phyloP scores from a whole-genome alignment of 2,329 filamentous ascomycete genomes.

The Proliferodiscus dingleyae region DNA sequence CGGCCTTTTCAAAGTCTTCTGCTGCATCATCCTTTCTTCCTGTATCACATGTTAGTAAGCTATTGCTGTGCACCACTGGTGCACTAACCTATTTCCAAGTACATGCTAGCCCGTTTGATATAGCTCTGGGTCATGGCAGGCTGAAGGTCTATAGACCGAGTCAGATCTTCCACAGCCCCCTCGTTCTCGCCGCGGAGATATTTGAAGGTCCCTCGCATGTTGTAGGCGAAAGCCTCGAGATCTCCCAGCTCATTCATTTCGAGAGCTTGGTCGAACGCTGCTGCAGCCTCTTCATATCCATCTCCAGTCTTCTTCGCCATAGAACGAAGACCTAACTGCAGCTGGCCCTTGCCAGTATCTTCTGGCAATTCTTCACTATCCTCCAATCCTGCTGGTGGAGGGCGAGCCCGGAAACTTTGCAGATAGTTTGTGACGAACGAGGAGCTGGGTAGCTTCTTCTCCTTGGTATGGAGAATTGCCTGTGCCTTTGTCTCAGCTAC shows the following conservation, averaged over 20 bases:
- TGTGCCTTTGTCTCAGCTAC: conserved; percentile 93
- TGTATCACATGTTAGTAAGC: conserved; percentile 36
- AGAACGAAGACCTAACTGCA: conserved; percentile 76
- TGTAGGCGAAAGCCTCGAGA: conserved; percentile 87
- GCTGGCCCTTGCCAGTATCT: conserved; percentile 75
- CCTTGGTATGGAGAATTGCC: conserved; percentile 74
- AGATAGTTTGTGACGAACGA: conserved; percentile 99
- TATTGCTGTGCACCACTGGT: background rate
- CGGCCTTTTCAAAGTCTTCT: conserved; percentile 79
- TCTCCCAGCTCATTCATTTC: conserved; percentile 75
- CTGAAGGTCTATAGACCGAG: conserved; percentile 88
- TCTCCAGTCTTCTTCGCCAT: conserved; percentile 84
- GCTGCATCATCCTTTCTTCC: conserved; percentile 82
- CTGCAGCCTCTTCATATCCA: conserved; percentile 82
- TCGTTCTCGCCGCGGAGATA: conserved; percentile 87
- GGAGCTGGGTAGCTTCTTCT: conserved; percentile 84
- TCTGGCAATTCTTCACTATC: conserved; percentile 73
- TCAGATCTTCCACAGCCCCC: conserved; percentile 76
- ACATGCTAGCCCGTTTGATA: conserved; percentile 98
- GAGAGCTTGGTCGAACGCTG: conserved; percentile 82
- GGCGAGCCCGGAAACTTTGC: conserved; percentile 88
- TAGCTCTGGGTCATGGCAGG: conserved; percentile 89
- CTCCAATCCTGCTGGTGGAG: conserved; percentile 75
- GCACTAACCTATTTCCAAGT: conserved; percentile 76
- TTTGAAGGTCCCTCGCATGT: conserved; percentile 93